Conservation (phyloP, 192 early-diverging fungal species). For the Dissophora globulifera region DNA sequence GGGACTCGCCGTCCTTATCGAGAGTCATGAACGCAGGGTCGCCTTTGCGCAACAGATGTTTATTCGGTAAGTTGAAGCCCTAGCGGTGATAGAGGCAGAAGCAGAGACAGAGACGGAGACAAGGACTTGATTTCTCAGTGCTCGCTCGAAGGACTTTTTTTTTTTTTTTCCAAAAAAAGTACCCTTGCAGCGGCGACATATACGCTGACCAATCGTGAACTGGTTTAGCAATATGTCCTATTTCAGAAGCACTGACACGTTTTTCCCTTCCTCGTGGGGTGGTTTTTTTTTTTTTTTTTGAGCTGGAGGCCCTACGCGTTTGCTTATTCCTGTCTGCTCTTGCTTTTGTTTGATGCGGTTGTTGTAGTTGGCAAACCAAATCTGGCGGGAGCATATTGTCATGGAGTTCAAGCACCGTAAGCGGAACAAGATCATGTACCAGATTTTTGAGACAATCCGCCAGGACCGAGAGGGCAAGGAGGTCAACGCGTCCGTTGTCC, state of each 20-base stretch:
- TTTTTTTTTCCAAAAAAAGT: too few relatives aligned
- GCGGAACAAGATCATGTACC: slow-evolving; percentile 72
- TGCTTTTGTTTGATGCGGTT: neutral
- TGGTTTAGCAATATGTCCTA: too few relatives aligned
- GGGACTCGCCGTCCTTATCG: slow-evolving; percentile 63
- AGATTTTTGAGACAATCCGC: slow-evolving; percentile 75
- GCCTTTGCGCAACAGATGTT: slow-evolving; percentile 67
- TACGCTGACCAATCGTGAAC: too few relatives aligned
- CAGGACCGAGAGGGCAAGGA: slow-evolving; percentile 75
- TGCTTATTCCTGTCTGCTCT: neutral
- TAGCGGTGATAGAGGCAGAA: too few relatives aligned
- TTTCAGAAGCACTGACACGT: too few relatives aligned
- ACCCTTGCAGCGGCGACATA: too few relatives aligned
- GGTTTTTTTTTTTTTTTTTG: slow-evolving; percentile 1
- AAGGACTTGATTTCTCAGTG: too few relatives aligned
- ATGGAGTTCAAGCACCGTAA: slow-evolving; percentile 65
- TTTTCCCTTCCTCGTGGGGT: too few relatives aligned
- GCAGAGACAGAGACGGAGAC: too few relatives aligned
- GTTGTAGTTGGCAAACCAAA: slow-evolving; percentile 70
- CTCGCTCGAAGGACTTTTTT: too few relatives aligned
- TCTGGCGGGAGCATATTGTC: slow-evolving; percentile 80
- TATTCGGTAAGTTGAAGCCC: slow-evolving; percentile 62
- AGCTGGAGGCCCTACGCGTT: neutral
- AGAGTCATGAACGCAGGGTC: slow-evolving; percentile 64
- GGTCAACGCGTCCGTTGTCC: slow-evolving; percentile 63